These are phyloP conservation scores for Suillus subalutaceus DNA, from an alignment of 768 basidiomycete species.

Conservation along the genomic window DNA sequence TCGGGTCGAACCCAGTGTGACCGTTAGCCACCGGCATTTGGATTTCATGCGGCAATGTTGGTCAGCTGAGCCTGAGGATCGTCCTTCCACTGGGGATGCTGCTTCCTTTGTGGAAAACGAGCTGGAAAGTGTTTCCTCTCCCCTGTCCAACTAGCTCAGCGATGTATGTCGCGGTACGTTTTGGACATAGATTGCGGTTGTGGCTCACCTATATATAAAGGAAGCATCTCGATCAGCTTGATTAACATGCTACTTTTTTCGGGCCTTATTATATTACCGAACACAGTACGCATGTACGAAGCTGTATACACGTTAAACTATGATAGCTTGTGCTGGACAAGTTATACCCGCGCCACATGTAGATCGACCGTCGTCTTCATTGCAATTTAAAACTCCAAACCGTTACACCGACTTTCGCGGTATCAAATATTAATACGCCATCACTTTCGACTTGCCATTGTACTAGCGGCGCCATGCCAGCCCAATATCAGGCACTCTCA, in stretches of 20 bases:
- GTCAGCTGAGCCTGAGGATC: neutral
- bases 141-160: neutral
- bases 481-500: constrained; percentile 1
- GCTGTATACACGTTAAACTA: neutral
- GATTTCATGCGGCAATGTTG: constrained; percentile 1
- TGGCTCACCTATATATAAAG: neutral
- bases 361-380: too few relatives aligned
- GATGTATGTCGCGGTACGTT: neutral
- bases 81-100: neutral
- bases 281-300: neutral
- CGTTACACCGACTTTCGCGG: neutral
- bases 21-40: neutral
- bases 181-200: neutral
- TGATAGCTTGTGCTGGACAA: neutral
- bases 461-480: neutral
- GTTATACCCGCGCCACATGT: too few relatives aligned
- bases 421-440: neutral
- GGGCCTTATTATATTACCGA: neutral
- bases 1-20: neutral
- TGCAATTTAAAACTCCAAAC: constrained; percentile 3
- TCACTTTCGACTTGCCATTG: neutral
- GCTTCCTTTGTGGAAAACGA: neutral
- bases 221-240: neutral
- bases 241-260: too few relatives aligned
- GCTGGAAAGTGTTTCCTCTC: neutral